Base-by-base conservation (phyloP, 2,329 filamentous ascomycete genomes). In the Dactylonectria estremocensis region DNA sequence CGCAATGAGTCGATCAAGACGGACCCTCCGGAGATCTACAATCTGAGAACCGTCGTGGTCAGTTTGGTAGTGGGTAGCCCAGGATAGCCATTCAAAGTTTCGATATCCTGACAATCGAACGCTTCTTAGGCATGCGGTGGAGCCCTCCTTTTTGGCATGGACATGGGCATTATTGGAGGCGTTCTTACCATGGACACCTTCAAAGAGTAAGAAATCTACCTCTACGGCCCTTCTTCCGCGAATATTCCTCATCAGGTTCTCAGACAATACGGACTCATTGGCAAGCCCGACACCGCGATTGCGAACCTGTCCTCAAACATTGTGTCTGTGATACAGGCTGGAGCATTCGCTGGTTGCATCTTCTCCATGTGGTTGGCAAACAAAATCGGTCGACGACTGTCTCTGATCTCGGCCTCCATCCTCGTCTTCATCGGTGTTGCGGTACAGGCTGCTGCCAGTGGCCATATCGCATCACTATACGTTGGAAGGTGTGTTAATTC, bases 1-100 rank as follows among this genome's bases (percentile, higher is more conserved):
- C 63, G 59, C 48, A 69, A 69, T 66, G 66, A 69, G 18, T 60
- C 66, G 18, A 62, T 62, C 61, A 66, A 66, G 20, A 61, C 46
- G 3, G 66, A 68, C 3, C 58, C 66, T 14, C 66, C 62, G 11
- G 66, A 68, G 22, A 68, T 66, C 20, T 68, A 68, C 58, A 65
- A 65, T 31, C 46, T 65, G 6, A 56, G 62, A 54, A 65, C 58
- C n/a, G 58, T 68, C 22, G 20, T 66, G 3, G 43, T 66, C 22
- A 65, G 61, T n/a, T 22, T 68, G 40, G 40, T 65, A 20, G 66
- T 66, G 28, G 54, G 66, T 61, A 20, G n/a, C 16, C 35, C 13
- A 20, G 6, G 22, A n/a, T 14, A 11, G 28, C 14, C n/a, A 14
- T 7, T 16, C 14, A 35, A 35, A 3, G 5, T 40, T 14, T 0